Conservation (phyloP, 2,329 filamentous ascomycete genomes). For the Lachnellula hyalina region DNA sequence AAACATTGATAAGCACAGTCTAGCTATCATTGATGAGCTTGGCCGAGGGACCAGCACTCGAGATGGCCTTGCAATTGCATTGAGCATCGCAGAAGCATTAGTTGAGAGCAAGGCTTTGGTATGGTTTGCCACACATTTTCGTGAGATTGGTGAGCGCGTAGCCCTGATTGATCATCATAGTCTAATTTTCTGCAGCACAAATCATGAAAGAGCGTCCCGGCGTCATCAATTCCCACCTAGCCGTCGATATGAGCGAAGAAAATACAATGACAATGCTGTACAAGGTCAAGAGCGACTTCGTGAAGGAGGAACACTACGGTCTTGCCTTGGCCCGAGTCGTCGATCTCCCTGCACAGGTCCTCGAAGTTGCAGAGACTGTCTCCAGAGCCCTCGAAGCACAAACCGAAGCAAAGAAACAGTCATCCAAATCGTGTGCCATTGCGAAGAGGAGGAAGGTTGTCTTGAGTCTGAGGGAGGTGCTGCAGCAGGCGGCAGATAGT, state of each 20-base stretch:
- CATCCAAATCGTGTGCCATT: conserved; percentile 52
- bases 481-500: conserved; percentile 62
- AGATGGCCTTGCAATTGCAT: conserved; percentile 83
- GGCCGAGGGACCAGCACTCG: conserved; percentile 84
- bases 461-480: conserved; percentile 64
- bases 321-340: conserved; percentile 73
- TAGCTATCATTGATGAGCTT: conserved; percentile 86
- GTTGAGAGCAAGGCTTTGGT: conserved; percentile 73
- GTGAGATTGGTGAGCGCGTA: conserved; percentile 54
- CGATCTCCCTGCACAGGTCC: conserved; percentile 62
- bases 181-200: conserved; percentile 42
- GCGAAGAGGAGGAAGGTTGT: conserved; percentile 67
- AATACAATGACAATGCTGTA: conserved; percentile 82
- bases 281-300: conserved; percentile 67
- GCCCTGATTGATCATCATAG: not conserved
- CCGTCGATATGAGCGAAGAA: conserved; percentile 56
- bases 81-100: conserved; percentile 84
- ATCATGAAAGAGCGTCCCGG: conserved; percentile 71
- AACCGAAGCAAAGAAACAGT: conserved; percentile 52
- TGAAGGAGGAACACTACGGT: conserved; percentile 73
- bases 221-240: conserved; percentile 77
- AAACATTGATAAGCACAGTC: conserved; percentile 70
- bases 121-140: conserved; percentile 94
- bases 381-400: conserved; percentile 56
- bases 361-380: conserved; percentile 63